Evolutionary conservation across 306 rosid genomes (phyloP).

Genomic region (Rosa chinensis): DNA sequence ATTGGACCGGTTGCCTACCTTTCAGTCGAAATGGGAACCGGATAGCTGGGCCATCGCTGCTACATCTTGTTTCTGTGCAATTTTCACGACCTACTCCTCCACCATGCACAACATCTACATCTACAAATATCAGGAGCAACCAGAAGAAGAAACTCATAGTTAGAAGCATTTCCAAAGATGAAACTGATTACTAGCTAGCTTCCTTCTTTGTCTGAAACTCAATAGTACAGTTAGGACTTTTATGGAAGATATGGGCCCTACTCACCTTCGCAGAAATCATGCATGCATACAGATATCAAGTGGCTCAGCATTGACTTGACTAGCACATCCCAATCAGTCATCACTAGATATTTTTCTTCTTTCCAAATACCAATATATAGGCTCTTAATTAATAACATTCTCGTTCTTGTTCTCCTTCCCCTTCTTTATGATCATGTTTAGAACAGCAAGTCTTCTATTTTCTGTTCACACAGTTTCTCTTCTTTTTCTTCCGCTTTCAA

Average conservation of each 20-base stretch:
- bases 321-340: no score
- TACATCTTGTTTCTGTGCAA: conserved; percentile 21
- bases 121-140: not conserved
- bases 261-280: not conserved
- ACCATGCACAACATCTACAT: not conserved
- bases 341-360: no score
- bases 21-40: conserved; percentile 44
- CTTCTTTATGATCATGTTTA: not conserved
- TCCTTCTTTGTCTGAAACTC: not conserved
- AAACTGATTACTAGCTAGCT: not conserved
- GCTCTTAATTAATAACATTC: not conserved
- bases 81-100: not conserved
- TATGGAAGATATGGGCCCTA: not conserved
- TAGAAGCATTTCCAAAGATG: not conserved
- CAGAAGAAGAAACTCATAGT: not conserved
- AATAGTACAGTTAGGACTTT: no score
- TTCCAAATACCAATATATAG: no score
- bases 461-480: not conserved
- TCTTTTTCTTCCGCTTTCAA: not conserved
- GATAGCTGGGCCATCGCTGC: conserved; percentile 8
- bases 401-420: not conserved
- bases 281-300: not conserved
- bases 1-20: not conserved
- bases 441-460: not conserved
- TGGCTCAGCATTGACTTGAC: not conserved